A percentile compares a stretch with the other conserved stretches of the same genome.
Evolutionary conservation across 108 stramenopile species (phyloP).

Genomic region (Cyclotella baltica): DNA sequence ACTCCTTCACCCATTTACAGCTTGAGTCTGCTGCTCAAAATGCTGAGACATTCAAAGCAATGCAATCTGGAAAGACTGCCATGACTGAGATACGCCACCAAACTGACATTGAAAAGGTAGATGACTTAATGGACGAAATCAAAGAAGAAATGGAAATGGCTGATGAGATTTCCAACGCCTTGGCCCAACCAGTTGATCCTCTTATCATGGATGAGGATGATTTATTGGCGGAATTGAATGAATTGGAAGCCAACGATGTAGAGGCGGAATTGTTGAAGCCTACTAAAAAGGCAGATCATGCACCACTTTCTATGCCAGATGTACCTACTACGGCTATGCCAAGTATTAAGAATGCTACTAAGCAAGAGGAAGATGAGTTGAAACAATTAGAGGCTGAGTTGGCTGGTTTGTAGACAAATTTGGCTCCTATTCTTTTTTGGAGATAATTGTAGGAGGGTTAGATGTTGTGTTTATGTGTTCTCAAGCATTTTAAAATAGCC

Average conservation of each 20-base stretch:
- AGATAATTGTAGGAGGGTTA: neutral
- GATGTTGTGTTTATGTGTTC: neutral
- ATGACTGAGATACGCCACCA: slow-evolving; percentile 90
- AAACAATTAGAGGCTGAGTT: slow-evolving; percentile 86
- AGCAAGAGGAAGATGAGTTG: slow-evolving; percentile 89
- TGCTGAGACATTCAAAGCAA: slow-evolving; percentile 93
- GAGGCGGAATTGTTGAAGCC: slow-evolving; percentile 82
- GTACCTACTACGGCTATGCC: slow-evolving; percentile 77
- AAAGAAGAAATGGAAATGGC: slow-evolving; percentile 94
- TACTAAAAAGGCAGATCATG: slow-evolving; percentile 44
- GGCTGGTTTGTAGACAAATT: slow-evolving; percentile 79
- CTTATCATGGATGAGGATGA: slow-evolving; percentile 90
- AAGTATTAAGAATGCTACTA: slow-evolving; percentile 62
- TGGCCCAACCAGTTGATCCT: slow-evolving; percentile 87
- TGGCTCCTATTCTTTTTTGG: slow-evolving; percentile 14
- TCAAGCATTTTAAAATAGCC: too few species aligned
- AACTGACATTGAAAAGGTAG: slow-evolving; percentile 94
- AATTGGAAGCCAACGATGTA: slow-evolving; percentile 87
- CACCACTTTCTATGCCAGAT: slow-evolving; percentile 52
- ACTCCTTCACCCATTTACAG: neutral
- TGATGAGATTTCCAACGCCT: slow-evolving; percentile 87
- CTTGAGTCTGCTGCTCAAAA: slow-evolving; percentile 95
- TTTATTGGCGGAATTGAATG: slow-evolving; percentile 89
- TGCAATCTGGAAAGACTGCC: slow-evolving; percentile 87
- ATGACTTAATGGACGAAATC: slow-evolving; percentile 96